phyloP scores from a whole-genome alignment of 768 basidiomycete genomes.

The Multifurca ochricompacta region DNA sequence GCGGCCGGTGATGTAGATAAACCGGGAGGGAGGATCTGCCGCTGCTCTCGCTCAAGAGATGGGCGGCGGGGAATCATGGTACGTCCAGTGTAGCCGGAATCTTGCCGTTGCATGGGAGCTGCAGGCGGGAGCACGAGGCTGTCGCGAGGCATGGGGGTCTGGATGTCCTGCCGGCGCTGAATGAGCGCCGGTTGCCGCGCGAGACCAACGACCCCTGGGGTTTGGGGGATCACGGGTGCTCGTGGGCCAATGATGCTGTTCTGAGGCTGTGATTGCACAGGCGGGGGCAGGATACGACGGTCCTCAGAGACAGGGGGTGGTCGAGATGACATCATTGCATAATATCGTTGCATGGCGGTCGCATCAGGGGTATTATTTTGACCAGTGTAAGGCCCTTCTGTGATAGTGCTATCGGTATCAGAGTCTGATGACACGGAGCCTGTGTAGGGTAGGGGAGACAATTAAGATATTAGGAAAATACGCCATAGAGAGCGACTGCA shows the following conservation, averaged over 20 bases:
- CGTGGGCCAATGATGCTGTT: constrained; percentile 3
- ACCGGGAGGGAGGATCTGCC: constrained; percentile 10
- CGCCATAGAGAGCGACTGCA: not conserved
- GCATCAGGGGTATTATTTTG: constrained; percentile 3
- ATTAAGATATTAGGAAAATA: not conserved
- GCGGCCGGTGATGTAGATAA: constrained; percentile 11
- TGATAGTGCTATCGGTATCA: constrained; percentile 21
- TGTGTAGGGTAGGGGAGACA: not conserved
- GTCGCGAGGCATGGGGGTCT: constrained; percentile 18
- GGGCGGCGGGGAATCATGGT: not conserved
- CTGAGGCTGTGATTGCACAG: constrained; percentile 12
- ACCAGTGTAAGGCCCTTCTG: constrained; percentile 17
- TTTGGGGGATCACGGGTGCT: constrained; percentile 4
- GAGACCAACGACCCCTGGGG: not conserved
- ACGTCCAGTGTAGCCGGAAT: constrained; percentile 12
- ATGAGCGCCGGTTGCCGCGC: not conserved
- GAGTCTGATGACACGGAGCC: constrained; percentile 20
- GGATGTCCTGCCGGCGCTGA: constrained; percentile 8
- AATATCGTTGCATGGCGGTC: constrained; percentile 10
- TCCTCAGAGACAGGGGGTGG: constrained; percentile 11
- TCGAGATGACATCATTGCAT: constrained; percentile 18
- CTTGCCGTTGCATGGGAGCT: constrained; percentile 4
- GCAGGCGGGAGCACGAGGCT: constrained; percentile 10
- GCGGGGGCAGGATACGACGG: constrained; percentile 15
- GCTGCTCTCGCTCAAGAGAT: constrained; percentile 30